These are phyloP conservation scores for Leersia perrieri DNA, from an alignment of 176 grass and related monocot genomes.

Conservation along the genomic window DNA sequence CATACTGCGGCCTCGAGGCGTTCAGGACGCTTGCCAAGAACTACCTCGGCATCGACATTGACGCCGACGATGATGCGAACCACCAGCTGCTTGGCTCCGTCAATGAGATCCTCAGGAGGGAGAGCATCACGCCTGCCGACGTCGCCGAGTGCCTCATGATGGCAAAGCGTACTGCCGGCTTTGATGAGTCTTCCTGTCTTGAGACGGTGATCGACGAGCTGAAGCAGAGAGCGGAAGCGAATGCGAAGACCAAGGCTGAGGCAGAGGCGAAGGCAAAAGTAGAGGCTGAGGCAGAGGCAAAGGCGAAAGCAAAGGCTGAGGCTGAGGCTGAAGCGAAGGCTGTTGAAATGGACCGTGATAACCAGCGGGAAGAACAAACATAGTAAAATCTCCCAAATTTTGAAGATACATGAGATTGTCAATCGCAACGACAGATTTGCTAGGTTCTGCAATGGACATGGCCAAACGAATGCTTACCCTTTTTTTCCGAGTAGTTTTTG, in stretches of 20 bases:
- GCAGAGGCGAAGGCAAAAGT: too few relatives aligned
- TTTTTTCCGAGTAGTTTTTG: not conserved
- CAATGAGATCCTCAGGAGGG: not conserved
- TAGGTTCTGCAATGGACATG: not conserved
- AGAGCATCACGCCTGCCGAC: slow-evolving; percentile 33
- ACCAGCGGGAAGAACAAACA: not conserved
- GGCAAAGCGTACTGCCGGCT: not conserved
- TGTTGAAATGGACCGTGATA: not conserved
- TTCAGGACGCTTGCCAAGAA: slow-evolving; percentile 27
- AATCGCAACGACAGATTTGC: not conserved
- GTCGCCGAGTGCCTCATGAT: slow-evolving; percentile 44
- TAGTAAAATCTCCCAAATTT: not conserved
- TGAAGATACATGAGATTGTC: not conserved
- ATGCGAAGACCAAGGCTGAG: not conserved
- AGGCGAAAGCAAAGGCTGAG: too few relatives aligned
- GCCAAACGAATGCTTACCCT: not conserved
- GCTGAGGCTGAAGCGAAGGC: not conserved
- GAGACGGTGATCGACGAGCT: not conserved
- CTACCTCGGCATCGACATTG: slow-evolving; percentile 22
- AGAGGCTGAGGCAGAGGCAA: not conserved
- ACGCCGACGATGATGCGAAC: too few relatives aligned
- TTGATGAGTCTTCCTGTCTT: not conserved
- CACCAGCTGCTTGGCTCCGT: slow-evolving; percentile 2
- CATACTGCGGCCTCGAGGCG: slow-evolving; percentile 34
- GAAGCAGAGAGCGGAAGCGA: not conserved